These are phyloP conservation scores for Plasmodium coatneyi DNA, from an alignment of 169 alveolate genomes.

Conservation along the genomic window DNA sequence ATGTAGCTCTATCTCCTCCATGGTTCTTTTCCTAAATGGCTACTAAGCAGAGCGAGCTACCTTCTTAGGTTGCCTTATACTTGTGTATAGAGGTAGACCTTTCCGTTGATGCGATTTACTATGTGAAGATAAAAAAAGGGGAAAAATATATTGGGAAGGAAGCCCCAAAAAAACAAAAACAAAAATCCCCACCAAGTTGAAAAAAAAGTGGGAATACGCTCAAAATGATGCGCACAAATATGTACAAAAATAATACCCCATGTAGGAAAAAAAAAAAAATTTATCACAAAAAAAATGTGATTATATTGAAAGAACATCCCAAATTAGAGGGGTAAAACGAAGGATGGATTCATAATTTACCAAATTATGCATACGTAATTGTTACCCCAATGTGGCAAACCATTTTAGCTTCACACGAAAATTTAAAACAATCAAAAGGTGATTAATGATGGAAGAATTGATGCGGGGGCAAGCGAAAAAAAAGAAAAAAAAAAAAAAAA, in stretches of 20 bases:
- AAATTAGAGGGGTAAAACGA: not conserved
- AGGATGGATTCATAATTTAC: not conserved
- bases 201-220: not conserved
- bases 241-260: not conserved
- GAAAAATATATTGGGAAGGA: not conserved
- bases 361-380: not conserved
- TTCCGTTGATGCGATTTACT: not conserved
- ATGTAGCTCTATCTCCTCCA: slow-evolving; percentile 74
- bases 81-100: not conserved
- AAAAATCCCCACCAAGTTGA: not conserved
- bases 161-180: not conserved
- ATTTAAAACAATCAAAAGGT: not conserved
- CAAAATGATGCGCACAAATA: not conserved
- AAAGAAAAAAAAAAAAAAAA: not conserved
- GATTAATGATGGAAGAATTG: not conserved
- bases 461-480: not conserved
- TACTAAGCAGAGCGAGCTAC: not conserved
- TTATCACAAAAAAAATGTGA: not conserved
- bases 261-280: not conserved
- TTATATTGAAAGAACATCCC: not conserved
- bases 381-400: not conserved
- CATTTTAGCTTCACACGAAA: not conserved
- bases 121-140: not conserved
- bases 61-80: not conserved
- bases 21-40: not conserved